These are phyloP conservation scores for Postia placenta DNA, from an alignment of 768 basidiomycete species.

Conservation along the genomic window DNA sequence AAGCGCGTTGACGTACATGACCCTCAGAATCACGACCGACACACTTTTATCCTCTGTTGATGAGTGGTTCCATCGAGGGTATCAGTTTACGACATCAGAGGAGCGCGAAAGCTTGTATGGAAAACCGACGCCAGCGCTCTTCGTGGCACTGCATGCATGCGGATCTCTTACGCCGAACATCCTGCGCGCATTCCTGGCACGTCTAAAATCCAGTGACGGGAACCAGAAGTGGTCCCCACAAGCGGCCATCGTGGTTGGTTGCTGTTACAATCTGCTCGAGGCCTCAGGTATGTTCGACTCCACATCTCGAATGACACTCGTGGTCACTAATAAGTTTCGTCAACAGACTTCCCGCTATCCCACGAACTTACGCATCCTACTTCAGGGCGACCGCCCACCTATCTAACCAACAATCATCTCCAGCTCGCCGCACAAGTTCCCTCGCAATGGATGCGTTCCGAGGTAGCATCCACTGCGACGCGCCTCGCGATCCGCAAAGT, in stretches of 20 bases:
- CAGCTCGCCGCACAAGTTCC: conserved; percentile 75
- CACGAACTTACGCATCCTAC: conserved; percentile 15
- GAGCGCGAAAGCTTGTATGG: neutral
- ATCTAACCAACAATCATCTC: conserved; percentile 44
- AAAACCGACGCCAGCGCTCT: conserved; percentile 39
- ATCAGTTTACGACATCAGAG: neutral
- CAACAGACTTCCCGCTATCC: conserved; percentile 53
- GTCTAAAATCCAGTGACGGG: neutral
- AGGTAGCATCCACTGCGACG: conserved; percentile 28
- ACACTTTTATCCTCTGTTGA: conserved; percentile 41
- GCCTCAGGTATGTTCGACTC: conserved; percentile 34
- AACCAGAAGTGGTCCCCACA: conserved; percentile 39
- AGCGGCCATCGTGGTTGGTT: conserved; percentile 61
- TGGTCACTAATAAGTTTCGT: neutral
- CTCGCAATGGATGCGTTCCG: conserved; percentile 46
- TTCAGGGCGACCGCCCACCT: conserved; percentile 10
- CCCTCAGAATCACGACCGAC: conserved; percentile 44
- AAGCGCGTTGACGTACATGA: conserved; percentile 44
- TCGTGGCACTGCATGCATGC: conserved; percentile 72
- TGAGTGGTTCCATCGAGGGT: conserved; percentile 36
- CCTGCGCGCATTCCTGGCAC: conserved; percentile 39
- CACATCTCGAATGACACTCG: neutral
- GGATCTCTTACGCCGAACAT: conserved; percentile 68
- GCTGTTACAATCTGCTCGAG: conserved; percentile 72
- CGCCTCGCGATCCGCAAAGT: conserved; percentile 60